These are phyloP conservation scores for Gigaspora rosea DNA, from an alignment of 192 early-diverging fungal species.

Conservation along the genomic window DNA sequence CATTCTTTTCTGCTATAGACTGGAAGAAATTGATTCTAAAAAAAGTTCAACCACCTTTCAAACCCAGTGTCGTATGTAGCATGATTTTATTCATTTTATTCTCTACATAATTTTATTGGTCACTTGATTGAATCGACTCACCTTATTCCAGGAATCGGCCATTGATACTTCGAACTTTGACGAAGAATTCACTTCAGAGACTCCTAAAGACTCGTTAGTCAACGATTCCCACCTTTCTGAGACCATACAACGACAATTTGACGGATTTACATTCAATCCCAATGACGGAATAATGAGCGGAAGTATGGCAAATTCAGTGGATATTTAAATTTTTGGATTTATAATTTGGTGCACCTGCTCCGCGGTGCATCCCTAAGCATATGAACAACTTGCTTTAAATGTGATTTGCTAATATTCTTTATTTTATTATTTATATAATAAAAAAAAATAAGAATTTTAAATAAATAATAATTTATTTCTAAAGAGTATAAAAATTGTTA, in stretches of 20 bases:
- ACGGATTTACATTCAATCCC: slow-evolving; percentile 88
- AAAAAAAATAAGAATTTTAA: too few relatives aligned
- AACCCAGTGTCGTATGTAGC: slow-evolving; percentile 73
- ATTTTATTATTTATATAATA: too few relatives aligned
- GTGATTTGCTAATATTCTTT: too few relatives aligned
- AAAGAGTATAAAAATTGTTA: too few relatives aligned
- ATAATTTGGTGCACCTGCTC: background rate
- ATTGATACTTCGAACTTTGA: slow-evolving; percentile 98
- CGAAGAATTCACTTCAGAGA: slow-evolving; percentile 95
- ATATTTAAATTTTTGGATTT: background rate
- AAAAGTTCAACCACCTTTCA: slow-evolving; percentile 91
- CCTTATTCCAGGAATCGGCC: slow-evolving; percentile 56
- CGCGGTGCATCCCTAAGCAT: too few relatives aligned
- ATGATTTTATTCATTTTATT: background rate
- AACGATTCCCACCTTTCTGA: slow-evolving; percentile 82
- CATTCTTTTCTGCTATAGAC: slow-evolving; percentile 89
- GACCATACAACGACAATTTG: slow-evolving; percentile 93
- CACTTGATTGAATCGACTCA: too few relatives aligned
- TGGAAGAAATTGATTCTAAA: slow-evolving; percentile 88
- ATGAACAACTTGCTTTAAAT: too few relatives aligned
- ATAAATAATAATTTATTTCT: too few relatives aligned
- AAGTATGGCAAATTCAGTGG: slow-evolving; percentile 40
- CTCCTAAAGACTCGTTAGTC: slow-evolving; percentile 85
- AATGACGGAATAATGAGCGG: slow-evolving; percentile 71
- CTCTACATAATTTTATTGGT: too few relatives aligned